A percentile compares a stretch with the other conserved stretches of the same genome.
Conservation (phyloP, 2,329 filamentous ascomycete species). For the Epicoccum sorghinum region DNA sequence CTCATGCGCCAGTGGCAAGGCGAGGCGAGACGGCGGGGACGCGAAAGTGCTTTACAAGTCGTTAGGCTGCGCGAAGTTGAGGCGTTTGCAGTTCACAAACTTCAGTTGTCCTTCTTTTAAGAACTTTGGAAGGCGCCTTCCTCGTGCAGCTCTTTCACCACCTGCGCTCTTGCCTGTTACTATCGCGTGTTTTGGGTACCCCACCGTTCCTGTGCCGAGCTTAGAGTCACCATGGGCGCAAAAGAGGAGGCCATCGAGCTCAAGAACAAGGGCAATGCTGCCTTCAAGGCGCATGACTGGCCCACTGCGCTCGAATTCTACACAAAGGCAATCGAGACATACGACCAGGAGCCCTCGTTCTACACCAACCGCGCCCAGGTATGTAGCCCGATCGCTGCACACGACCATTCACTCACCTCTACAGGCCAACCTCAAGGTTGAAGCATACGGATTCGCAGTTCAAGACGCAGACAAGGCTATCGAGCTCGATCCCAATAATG, state of each 20-base stretch:
- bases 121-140: neutral
- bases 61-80: slow-evolving; percentile 21
- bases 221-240: slow-evolving; percentile 41
- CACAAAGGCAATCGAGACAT: slow-evolving; percentile 81
- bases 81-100: slow-evolving; percentile 17
- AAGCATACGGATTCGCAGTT: slow-evolving; percentile 92
- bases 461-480: slow-evolving; percentile 89
- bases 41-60: slow-evolving; percentile 31
- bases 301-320: slow-evolving; percentile 81
- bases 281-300: slow-evolving; percentile 89
- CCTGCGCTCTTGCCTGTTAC: slow-evolving; percentile 19
- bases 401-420: slow-evolving; percentile 27
- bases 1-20: slow-evolving; percentile 30
- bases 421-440: slow-evolving; percentile 94
- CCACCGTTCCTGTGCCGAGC: slow-evolving; percentile 19
- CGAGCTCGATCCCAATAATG: slow-evolving; percentile 83
- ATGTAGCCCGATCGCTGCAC: slow-evolving; percentile 42
- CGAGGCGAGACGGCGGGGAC: slow-evolving; percentile 36
- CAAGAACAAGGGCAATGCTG: slow-evolving; percentile 94
- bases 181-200: slow-evolving; percentile 17
- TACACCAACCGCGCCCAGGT: slow-evolving; percentile 96
- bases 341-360: slow-evolving; percentile 85
- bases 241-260: slow-evolving; percentile 76
- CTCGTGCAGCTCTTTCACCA: neutral
- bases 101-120: slow-evolving; percentile 5